Evolutionary conservation across 169 alveolate genomes (phyloP), one percentile per base, ranked within the genome.

Genomic region (Amoebophrya sp.): DNA sequence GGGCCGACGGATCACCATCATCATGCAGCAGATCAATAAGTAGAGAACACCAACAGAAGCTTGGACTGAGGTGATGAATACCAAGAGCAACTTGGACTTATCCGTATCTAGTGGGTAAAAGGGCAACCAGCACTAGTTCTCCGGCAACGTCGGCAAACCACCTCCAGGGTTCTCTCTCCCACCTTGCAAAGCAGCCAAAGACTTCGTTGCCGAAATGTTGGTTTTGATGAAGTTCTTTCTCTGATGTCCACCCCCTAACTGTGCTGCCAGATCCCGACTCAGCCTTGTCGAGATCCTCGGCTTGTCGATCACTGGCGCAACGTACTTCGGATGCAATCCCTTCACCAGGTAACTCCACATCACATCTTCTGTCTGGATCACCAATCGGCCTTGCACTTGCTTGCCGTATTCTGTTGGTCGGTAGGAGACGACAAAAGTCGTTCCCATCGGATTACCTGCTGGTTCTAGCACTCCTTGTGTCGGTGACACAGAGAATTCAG

Each of bases 361-460:
- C 95, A 97, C 97, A 91, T 97, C 98, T 93, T 96, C 98, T 24
- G 99, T 97, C 94, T 97, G 96, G 78, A 97, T 97, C 41, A 97
- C 95, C 41, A 97, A 95, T 92, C 95, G 96, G 26, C 98, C 99
- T 90, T 95, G 94, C 91, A 96, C 97, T 0, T 97, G 96, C 93
- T 96, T 97, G 77, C 99, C 99, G 93, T 96, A 97, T 94, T 97
- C 98, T 36, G 97, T 96, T 33, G 99, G 98, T 41, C 97, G 95
- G 94, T 96, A 97, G 41, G 97, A 95, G 33, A 97, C 96, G 1
- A 96, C 95, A 95, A 97, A 96, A 41, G 95, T 95, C 33, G 98
- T 96, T 41, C 98, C 98, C 89, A 95, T 97, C 47, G 90, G 90
- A 55, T 96, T 96, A 91, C 98, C 97, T 91, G 96, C 96, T 1